These are phyloP conservation scores for Moringa oleifera DNA, from an alignment of 345 rosid species.

Conservation along the genomic window DNA sequence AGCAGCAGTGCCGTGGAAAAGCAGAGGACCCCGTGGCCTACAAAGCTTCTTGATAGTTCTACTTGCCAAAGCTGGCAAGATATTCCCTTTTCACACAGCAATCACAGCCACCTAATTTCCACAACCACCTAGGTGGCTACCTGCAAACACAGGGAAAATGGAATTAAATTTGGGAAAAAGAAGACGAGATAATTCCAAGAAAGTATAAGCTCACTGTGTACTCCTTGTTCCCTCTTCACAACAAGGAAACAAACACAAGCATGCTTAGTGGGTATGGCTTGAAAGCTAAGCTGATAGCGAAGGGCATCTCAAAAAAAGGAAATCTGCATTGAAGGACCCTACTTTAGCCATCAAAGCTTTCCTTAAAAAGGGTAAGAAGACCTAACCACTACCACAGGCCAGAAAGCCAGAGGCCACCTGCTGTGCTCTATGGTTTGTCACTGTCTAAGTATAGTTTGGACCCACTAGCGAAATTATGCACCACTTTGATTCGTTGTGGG, in stretches of 20 bases:
- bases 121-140: no score
- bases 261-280: slow-evolving; percentile 7
- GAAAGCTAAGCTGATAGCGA: slow-evolving; percentile 11
- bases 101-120: no score
- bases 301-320: slow-evolving; percentile 14
- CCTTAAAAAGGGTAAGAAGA: slow-evolving; percentile 12
- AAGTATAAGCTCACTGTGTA: no score
- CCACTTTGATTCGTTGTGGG: not conserved
- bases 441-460: slow-evolving; percentile 17
- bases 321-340: slow-evolving; percentile 17
- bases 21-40: not conserved
- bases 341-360: slow-evolving; percentile 17
- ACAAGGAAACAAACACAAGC: slow-evolving; percentile 13
- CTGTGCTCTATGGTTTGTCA: slow-evolving; percentile 11
- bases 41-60: not conserved
- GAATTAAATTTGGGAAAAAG: not conserved
- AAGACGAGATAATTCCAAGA: slow-evolving; percentile 2
- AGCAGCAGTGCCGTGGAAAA: not conserved
- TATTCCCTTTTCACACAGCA: not conserved
- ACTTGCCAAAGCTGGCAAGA: not conserved
- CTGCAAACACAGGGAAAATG: not conserved
- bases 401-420: no score
- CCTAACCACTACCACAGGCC: slow-evolving; percentile 18
- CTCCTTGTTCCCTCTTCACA: slow-evolving; percentile 19
- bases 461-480: slow-evolving; percentile 10